phyloP scores from a whole-genome alignment of 2,329 filamentous ascomycete species.

The Epichloe amarillans region DNA sequence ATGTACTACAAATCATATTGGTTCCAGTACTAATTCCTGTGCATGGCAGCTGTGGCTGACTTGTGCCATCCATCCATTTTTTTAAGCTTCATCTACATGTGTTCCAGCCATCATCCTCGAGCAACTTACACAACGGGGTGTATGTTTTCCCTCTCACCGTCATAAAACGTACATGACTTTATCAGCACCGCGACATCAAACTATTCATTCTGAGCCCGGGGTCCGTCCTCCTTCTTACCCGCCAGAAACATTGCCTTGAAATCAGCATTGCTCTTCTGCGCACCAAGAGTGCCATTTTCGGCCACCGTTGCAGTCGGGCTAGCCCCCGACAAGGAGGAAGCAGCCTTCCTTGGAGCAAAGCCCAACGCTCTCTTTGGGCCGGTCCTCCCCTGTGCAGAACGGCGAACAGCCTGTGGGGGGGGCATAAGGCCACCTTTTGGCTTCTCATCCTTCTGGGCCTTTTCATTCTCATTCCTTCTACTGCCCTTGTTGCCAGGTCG shows the following conservation, averaged over 20 bases:
- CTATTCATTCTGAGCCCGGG: background rate
- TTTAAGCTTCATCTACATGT: too few species aligned
- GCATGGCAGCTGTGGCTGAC: too few species aligned
- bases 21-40: too few species aligned
- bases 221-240: constrained; percentile 8
- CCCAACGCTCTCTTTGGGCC: constrained; percentile 31
- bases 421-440: constrained; percentile 25
- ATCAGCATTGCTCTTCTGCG: constrained; percentile 41
- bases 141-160: too few species aligned
- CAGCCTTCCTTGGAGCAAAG: constrained; percentile 21
- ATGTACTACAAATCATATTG: too few species aligned
- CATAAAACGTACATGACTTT: too few species aligned
- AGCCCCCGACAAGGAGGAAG: constrained; percentile 3
- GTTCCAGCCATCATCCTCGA: too few species aligned
- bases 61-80: too few species aligned
- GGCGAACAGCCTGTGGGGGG: constrained; percentile 28
- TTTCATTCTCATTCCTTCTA: constrained; percentile 9
- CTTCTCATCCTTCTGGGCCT: constrained; percentile 7
- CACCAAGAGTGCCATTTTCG: constrained; percentile 6
- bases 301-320: constrained; percentile 14
- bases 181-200: too few species aligned
- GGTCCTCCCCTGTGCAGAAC: constrained; percentile 26
- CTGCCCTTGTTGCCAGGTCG: constrained; percentile 27
- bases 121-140: too few species aligned
- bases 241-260: constrained; percentile 40